phyloP scores from a whole-genome alignment of 345 rosid species.

The Triadica sebifera region DNA sequence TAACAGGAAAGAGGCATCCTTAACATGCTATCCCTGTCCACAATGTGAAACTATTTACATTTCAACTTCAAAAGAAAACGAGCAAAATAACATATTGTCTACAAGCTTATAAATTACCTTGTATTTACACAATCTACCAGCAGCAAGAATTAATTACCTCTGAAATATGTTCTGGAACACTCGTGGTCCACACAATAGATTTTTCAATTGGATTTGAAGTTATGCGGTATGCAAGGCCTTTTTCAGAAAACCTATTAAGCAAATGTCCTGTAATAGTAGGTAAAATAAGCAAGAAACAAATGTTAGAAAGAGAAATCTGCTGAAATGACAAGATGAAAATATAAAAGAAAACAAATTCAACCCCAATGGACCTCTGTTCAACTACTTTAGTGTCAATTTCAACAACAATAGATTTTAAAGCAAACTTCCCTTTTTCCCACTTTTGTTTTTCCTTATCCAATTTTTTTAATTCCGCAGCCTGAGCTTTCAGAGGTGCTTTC shows the following conservation, averaged over 20 bases:
- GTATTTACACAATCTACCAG: too few relatives aligned
- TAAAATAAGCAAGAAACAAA: constrained; percentile 24
- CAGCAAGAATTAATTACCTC: constrained; percentile 39
- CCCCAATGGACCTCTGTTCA: constrained; percentile 79
- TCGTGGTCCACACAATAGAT: constrained; percentile 85
- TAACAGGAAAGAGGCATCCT: not conserved
- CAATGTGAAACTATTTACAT: not conserved
- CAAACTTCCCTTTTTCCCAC: constrained; percentile 90
- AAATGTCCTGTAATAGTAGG: constrained; percentile 60
- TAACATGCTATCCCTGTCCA: not conserved
- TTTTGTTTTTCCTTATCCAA: constrained; percentile 71
- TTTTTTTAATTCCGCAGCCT: constrained; percentile 73
- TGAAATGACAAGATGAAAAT: constrained; percentile 1
- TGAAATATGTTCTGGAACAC: constrained; percentile 65
- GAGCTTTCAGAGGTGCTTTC: constrained; percentile 75
- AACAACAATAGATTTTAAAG: constrained; percentile 76
- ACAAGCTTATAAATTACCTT: not conserved
- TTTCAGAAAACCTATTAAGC: constrained; percentile 78
- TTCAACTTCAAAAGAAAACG: not conserved
- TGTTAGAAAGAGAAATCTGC: constrained; percentile 14
- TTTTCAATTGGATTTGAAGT: constrained; percentile 74
- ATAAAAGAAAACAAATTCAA: constrained; percentile 34
- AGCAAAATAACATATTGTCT: not conserved
- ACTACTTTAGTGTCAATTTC: constrained; percentile 79
- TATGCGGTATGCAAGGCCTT: constrained; percentile 66